Conservation (phyloP, 192 early-diverging fungal species). For the Linnemannia schmuckeri region DNA sequence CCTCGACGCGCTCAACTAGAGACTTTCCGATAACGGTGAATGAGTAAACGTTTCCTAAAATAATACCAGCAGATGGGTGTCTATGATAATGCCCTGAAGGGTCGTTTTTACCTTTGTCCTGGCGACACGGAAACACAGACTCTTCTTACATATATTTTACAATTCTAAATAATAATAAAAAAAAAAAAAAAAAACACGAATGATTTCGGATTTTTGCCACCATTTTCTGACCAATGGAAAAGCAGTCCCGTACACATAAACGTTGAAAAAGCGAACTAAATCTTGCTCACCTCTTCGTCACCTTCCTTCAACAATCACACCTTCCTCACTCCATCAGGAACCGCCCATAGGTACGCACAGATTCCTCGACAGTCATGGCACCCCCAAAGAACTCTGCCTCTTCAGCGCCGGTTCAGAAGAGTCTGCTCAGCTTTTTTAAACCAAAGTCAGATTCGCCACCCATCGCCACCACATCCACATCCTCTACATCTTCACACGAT, state of each 20-base stretch:
- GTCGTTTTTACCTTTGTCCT: not conserved
- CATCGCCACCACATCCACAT: not conserved
- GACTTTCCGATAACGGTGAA: not conserved
- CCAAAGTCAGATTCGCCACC: conserved; percentile 16
- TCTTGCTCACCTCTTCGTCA: not conserved
- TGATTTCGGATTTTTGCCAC: conserved; percentile 6
- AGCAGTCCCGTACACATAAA: not conserved
- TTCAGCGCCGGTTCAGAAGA: conserved; percentile 19
- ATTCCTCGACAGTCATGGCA: not conserved
- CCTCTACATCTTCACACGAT: not conserved
- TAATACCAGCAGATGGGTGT: not conserved
- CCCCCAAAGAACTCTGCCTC: conserved; percentile 1
- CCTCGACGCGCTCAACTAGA: not conserved
- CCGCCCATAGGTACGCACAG: not conserved
- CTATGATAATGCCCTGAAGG: not conserved
- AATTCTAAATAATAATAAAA: not conserved
- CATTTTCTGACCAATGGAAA: not conserved
- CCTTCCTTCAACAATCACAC: not conserved
- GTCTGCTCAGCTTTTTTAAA: conserved; percentile 44
- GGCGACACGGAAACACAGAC: not conserved
- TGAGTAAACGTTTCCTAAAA: not conserved
- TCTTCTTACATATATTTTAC: not conserved
- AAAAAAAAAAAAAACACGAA: not conserved
- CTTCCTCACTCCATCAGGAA: not conserved
- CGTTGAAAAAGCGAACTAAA: not conserved